Evolutionary conservation across 208 protist species (phyloP).

Genomic region (Trypanosoma melophagium): DNA sequence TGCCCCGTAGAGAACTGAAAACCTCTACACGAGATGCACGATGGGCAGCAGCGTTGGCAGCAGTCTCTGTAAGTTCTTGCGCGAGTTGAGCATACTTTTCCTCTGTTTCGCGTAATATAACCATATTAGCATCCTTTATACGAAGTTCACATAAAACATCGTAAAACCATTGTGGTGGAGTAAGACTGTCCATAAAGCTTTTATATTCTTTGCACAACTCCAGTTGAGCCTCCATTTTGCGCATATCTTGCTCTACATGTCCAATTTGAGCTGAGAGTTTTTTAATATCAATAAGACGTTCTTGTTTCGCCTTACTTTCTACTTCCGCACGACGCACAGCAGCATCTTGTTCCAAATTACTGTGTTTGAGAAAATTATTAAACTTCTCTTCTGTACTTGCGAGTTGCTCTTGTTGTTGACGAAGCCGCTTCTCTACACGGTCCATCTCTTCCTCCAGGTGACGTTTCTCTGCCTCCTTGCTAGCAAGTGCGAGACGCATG

Average conservation of each 20-base stretch:
- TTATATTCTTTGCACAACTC: conserved; percentile 92
- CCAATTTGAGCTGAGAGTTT: conserved; percentile 91
- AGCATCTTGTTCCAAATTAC: conserved; percentile 94
- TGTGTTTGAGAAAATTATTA: conserved; percentile 94
- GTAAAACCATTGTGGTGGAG: conserved; percentile 81
- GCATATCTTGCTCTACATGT: conserved; percentile 86
- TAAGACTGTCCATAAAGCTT: conserved; percentile 90
- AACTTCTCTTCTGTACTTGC: conserved; percentile 92
- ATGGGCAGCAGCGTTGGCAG: conserved; percentile 20
- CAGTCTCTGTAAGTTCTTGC: conserved; percentile 22
- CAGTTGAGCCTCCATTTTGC: conserved; percentile 89
- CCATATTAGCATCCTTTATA: conserved; percentile 54
- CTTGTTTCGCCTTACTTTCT: conserved; percentile 90
- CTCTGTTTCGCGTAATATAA: conserved; percentile 65
- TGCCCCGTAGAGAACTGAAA: not conserved
- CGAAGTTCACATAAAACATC: conserved; percentile 75
- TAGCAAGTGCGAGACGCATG: conserved; percentile 92
- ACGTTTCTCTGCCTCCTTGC: conserved; percentile 92
- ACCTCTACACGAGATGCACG: not conserved
- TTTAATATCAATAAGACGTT: conserved; percentile 95
- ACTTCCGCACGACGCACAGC: conserved; percentile 92
- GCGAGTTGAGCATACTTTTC: conserved; percentile 37
- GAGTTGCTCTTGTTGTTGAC: conserved; percentile 93
- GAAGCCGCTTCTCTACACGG: conserved; percentile 85
- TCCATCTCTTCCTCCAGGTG: conserved; percentile 94